These are phyloP conservation scores for Lentinula edodes DNA, from an alignment of 768 basidiomycete genomes.

Conservation along the genomic window DNA sequence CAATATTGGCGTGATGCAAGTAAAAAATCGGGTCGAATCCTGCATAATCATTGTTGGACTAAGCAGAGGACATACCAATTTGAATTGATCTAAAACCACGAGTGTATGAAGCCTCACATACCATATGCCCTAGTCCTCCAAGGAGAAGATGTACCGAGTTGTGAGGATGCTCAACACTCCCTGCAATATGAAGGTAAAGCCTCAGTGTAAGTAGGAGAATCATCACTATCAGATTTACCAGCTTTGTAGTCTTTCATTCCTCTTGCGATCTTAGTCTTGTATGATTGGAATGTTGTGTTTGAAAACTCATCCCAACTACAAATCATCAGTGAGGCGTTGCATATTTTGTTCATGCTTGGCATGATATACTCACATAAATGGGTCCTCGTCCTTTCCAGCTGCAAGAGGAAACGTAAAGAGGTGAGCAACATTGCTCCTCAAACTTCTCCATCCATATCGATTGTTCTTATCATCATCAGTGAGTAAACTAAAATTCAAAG, in stretches of 20 bases:
- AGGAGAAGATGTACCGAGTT: neutral
- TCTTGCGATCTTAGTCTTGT: neutral
- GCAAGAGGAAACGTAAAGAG: neutral
- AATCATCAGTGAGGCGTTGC: neutral
- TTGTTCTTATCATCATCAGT: neutral
- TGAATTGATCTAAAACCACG: too few relatives aligned
- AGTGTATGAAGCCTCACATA: neutral
- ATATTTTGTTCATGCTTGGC: neutral
- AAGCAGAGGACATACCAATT: neutral
- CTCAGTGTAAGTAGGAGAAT: neutral
- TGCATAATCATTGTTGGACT: neutral
- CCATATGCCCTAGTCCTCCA: neutral
- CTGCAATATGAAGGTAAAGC: neutral
- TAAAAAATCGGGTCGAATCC: neutral
- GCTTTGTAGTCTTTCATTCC: neutral
- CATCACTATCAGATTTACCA: neutral
- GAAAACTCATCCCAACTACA: neutral
- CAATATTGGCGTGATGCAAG: neutral
- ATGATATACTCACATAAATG: neutral
- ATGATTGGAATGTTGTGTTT: neutral
- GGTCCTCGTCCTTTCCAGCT: neutral
- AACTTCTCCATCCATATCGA: neutral
- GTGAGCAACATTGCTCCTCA: neutral
- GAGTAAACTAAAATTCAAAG: neutral
- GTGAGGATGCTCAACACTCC: neutral